Base-by-base conservation (phyloP, 176 grass and related monocot species). In the Melocanna baccifera region DNA sequence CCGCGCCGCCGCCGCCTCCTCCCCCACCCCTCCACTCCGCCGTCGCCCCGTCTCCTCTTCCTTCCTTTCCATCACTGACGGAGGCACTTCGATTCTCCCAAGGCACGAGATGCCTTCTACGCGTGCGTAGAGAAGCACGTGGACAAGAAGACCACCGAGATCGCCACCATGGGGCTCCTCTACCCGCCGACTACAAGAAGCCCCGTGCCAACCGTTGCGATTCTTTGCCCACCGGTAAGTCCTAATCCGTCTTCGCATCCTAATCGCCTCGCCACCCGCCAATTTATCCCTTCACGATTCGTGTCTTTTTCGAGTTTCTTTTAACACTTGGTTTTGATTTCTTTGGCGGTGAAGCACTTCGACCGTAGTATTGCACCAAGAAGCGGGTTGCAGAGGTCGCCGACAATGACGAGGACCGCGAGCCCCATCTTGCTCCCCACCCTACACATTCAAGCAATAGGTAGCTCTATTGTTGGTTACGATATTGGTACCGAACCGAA, bases 31-130 rank as follows among this genome's bases (percentile, higher is more conserved):
- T n/a, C n/a, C n/a, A n/a, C n/a, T n/a, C n/a, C n/a, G n/a, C n/a
- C n/a, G n/a, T n/a, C n/a, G n/a, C n/a, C n/a, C 25, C 20, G n/a
- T n/a, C n/a, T n/a, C 12, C 4, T 12, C 10, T 5, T 6, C n/a
- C 62, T 16, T 56, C 64, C 61, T 45, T 56, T n/a, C 46, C 58
- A 3, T 29, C 58, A 25, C 71, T 82, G 78, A 76, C 71, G 68
- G 45, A 12, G 50, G 25, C 45, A 40, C 53, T 71, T 84, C n/a
- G 65, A 40, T 50, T 16, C 48, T 32, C 45, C 59, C 69, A n/a
- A 97, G 95, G 93, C 91, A 22, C 90, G 96, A 18, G 96, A 98
- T 64, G 85, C 87, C 68, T 98, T 98, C 87, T 95, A 94, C 86
- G 81, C 93, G 5, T 95, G 96, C 89, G 34, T 95, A 26, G 96